Evolutionary conservation across 78 protist species (phyloP).

Genomic region (Dictyostelium firmibasis): DNA sequence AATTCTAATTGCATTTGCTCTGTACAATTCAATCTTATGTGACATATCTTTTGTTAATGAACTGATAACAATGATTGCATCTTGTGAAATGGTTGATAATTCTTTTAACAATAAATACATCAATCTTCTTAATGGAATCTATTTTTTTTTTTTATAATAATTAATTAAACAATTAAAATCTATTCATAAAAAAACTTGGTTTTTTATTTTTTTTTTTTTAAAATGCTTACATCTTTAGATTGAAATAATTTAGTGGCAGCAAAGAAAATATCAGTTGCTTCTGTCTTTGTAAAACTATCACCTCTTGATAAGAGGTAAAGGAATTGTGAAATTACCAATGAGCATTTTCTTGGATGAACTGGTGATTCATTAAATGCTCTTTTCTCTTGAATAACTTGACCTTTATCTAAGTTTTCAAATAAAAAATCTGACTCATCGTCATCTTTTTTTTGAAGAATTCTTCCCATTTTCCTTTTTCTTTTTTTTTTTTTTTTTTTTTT

Average conservation of each 20-base stretch:
- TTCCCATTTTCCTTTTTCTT: not conserved
- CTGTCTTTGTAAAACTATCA: slow-evolving; percentile 89
- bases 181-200: not conserved
- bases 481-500: not conserved
- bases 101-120: slow-evolving; percentile 95
- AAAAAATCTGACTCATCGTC: slow-evolving; percentile 75
- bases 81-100: slow-evolving; percentile 90
- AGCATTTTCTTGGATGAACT: slow-evolving; percentile 89
- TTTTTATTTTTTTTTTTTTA: not conserved
- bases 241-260: slow-evolving; percentile 97
- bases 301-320: slow-evolving; percentile 96
- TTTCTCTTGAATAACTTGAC: slow-evolving; percentile 96
- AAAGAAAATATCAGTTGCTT: slow-evolving; percentile 98
- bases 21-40: slow-evolving; percentile 86
- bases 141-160: not conserved
- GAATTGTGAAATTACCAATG: slow-evolving; percentile 89
- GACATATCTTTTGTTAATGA: slow-evolving; percentile 94
- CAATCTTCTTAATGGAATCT: slow-evolving; percentile 93
- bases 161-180: not conserved
- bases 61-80: slow-evolving; percentile 92
- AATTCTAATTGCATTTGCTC: slow-evolving; percentile 97
- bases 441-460: slow-evolving; percentile 12
- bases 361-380: slow-evolving; percentile 91
- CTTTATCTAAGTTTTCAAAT: slow-evolving; percentile 92
- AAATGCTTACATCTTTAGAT: slow-evolving; percentile 90